Evolutionary conservation across 2,329 filamentous ascomycete species (phyloP).

Genomic region (Pyrenophora teres): DNA sequence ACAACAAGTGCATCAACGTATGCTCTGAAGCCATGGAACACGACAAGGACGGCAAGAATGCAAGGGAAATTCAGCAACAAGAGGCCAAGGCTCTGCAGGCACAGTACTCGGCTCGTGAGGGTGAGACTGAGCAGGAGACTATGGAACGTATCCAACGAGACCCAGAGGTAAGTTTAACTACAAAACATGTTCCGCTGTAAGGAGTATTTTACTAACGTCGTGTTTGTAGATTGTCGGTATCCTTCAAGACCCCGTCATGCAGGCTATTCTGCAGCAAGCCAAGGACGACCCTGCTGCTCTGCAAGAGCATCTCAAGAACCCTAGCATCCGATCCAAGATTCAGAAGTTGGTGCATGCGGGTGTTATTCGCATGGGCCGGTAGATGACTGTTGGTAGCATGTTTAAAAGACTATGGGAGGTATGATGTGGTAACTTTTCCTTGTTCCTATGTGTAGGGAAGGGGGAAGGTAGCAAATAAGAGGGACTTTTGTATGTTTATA

Average conservation of each 20-base stretch:
- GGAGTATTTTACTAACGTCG: slow-evolving; percentile 26
- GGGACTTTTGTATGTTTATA: no score
- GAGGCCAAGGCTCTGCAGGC: slow-evolving; percentile 89
- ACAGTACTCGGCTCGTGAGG: slow-evolving; percentile 88
- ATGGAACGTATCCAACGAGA: slow-evolving; percentile 87
- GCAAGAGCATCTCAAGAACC: slow-evolving; percentile 97
- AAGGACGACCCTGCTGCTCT: slow-evolving; percentile 90
- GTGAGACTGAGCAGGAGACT: slow-evolving; percentile 95
- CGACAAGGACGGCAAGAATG: slow-evolving; percentile 79
- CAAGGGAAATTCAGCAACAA: slow-evolving; percentile 89
- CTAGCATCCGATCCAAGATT: slow-evolving; percentile 81
- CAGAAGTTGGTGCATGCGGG: slow-evolving; percentile 94
- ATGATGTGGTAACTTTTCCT: no score
- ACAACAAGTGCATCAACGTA: slow-evolving; percentile 89
- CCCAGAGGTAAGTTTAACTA: slow-evolving; percentile 71
- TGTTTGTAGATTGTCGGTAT: slow-evolving; percentile 75
- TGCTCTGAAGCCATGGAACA: slow-evolving; percentile 80
- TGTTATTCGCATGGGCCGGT: slow-evolving; percentile 78
- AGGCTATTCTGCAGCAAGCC: slow-evolving; percentile 94
- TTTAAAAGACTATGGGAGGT: no score
- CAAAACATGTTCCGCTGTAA: background rate
- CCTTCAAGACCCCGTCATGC: slow-evolving; percentile 96
- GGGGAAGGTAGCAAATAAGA: no score
- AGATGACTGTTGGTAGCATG: background rate
- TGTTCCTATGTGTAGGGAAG: no score